Base-by-base conservation (phyloP, 331 rosid species). In the Rhamnella rubrinervis region DNA sequence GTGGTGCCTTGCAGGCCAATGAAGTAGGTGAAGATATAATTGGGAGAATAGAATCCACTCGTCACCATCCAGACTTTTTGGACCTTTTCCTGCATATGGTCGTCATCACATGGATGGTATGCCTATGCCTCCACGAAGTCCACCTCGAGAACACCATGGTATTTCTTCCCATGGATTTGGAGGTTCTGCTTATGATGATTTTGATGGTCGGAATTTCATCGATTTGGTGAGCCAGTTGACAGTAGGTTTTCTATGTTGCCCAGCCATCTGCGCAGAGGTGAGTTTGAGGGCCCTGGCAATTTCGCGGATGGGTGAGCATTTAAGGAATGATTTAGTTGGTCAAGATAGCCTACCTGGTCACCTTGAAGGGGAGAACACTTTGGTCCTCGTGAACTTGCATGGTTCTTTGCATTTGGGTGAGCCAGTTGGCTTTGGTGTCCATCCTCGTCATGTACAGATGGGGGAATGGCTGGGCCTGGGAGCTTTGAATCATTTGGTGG, bases 201-300 rank as follows among this genome's bases (percentile, higher is more conserved):
- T 87, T 83, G 96, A 86, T 79, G 88, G 90, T 49, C 86, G 96
- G 89, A 80, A 74, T 79, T 85, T 18, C 81, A 57, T 71, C 92
- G 78, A 9, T 85, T 87, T 73, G 95, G 95, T 75, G 96, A 84
- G 53, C 79, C 92, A 55, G 75, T 25, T 77, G 85, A 79, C 57
- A 61, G 86, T 64, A 85, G 96, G 77, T 88, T 84, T 81, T 68
- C 92, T 71, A 82, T 58, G 73, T 79, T 81, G 55, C 88, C 91
- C 14, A 58, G 81, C 72, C 93, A 86, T 84, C 72, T 82, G 78
- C 96, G 63, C 21, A 74, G 95, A 76, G 89, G 83, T 61, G 97
- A 88, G 71, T 87, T 91, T 84, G 97, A 91, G 67, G 87, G 86
- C 68, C 83, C 85, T 53, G 86, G 86, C 71, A 89, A 81, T 46